Evolutionary conservation across 2,329 filamentous ascomycete genomes (phyloP), one percentile per base, ranked within the genome.

Genomic region (Neonectria magnoliae): DNA sequence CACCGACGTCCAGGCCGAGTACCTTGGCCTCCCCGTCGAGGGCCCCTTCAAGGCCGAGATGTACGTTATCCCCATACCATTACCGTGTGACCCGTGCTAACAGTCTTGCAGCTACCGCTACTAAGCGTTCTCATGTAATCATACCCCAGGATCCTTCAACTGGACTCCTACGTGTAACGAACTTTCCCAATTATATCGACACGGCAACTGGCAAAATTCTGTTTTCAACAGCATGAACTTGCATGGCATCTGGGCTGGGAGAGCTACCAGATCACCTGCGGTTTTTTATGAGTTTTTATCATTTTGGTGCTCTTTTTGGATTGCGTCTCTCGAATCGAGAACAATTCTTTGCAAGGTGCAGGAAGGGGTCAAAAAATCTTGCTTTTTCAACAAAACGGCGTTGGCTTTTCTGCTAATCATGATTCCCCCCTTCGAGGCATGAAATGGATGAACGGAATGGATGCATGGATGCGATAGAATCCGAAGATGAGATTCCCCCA

Each of bases 21-120:
- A 99, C 87, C 92, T 98, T 79, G 90, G 93, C 76, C 87, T 99
- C 74, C 87, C 90, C 66, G 79, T 89, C 70, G 91, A 94, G 86
- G 96, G 96, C 80, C 96, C 96, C 76, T 99, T 88, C 92, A 99
- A 99, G 93, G 87, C 86, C 83, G 95, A 98, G 75, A 93, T 94
- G 88, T 94, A 93, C 80, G 85, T 51, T 82, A 36, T 33, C 31
- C 27, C 36, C 54, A 2, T 53, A 3, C 33, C 18, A 22, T 38
- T 38, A 11, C n/a, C 10, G 18, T 29, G 14, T 6, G 8, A 41
- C 20, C 29, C 27, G 10, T 51, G 27, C 48, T 51, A 33, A 51
- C 48, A 6, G 6, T 5, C n/a, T 13, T 8, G 11, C 57, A 79
- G 77, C 76, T 82, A 82, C 81, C 81, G 81, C 77, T 82, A 82